Conservation (phyloP, 768 basidiomycete species). For the Suillus subluteus region DNA sequence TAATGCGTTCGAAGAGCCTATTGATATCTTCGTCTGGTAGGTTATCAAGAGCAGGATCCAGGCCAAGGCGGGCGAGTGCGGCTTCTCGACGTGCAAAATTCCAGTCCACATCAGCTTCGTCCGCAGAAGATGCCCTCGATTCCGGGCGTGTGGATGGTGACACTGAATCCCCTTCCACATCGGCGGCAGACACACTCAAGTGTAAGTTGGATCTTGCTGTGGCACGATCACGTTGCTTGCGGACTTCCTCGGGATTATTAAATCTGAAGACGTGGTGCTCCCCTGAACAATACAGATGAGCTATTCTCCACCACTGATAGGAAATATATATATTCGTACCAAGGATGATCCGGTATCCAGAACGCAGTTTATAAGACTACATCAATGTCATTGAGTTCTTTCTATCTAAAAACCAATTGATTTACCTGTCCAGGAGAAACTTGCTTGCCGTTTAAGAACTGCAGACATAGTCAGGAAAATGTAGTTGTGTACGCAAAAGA, state of each 20-base stretch:
- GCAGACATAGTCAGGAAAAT: conserved; percentile 19
- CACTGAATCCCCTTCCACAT: conserved; percentile 56
- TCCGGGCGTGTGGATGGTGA: conserved; percentile 73
- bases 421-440: conserved; percentile 75
- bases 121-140: conserved; percentile 70
- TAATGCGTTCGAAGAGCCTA: conserved; percentile 92
- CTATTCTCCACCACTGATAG: conserved; percentile 3
- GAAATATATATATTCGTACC: conserved; percentile 48
- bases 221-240: conserved; percentile 85
- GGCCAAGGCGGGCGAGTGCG: conserved; percentile 81
- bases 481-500: background rate
- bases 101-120: conserved; percentile 87
- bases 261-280: conserved; percentile 98
- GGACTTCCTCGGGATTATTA: conserved; percentile 94
- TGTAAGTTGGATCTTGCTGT: conserved; percentile 72
- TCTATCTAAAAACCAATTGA: conserved; percentile 8
- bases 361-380: conserved; percentile 81
- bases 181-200: conserved; percentile 64
- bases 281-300: conserved; percentile 47
- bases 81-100: conserved; percentile 96
- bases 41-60: conserved; percentile 89
- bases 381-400: conserved; percentile 7
- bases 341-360: conserved; percentile 95
- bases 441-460: conserved; percentile 96
- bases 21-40: conserved; percentile 94